phyloP scores from a whole-genome alignment of 108 stramenopile species.

The Licmophora abbreviata region DNA sequence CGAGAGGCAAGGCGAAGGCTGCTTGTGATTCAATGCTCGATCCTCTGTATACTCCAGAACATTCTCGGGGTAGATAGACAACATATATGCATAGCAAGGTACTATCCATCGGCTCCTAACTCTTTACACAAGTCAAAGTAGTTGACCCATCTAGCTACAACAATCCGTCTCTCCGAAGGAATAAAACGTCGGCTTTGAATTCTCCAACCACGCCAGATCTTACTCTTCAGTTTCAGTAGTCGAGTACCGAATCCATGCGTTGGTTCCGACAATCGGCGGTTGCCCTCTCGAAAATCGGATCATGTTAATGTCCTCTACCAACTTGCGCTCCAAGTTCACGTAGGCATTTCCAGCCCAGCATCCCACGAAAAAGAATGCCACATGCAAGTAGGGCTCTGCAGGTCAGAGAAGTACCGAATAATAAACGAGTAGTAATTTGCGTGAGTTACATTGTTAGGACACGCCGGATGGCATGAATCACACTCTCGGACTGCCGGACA shows the following conservation, averaged over 20 bases:
- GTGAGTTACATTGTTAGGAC: not conserved
- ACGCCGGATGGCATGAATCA: not conserved
- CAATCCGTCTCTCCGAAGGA: too few species aligned
- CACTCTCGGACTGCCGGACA: not conserved
- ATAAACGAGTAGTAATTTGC: conserved; percentile 1
- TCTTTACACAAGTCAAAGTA: too few species aligned
- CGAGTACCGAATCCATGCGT: not conserved
- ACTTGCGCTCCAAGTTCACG: conserved; percentile 54
- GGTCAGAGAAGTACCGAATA: not conserved
- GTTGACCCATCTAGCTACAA: too few species aligned
- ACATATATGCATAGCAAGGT: too few species aligned
- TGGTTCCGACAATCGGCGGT: conserved; percentile 63
- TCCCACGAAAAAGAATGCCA: conserved; percentile 54
- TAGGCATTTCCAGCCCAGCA: conserved; percentile 73
- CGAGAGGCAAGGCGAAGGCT: too few species aligned
- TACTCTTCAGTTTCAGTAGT: too few species aligned
- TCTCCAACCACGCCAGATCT: too few species aligned
- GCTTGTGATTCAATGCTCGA: too few species aligned
- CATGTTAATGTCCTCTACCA: conserved; percentile 81
- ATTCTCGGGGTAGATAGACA: too few species aligned
- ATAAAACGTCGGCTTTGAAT: too few species aligned
- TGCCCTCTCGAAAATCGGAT: conserved; percentile 78
- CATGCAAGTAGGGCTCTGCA: conserved; percentile 72
- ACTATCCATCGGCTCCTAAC: too few species aligned
- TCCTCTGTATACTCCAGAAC: too few species aligned